Evolutionary conservation across 2,329 filamentous ascomycete species (phyloP).

Genomic region (Aspergillus puulaauensis): DNA sequence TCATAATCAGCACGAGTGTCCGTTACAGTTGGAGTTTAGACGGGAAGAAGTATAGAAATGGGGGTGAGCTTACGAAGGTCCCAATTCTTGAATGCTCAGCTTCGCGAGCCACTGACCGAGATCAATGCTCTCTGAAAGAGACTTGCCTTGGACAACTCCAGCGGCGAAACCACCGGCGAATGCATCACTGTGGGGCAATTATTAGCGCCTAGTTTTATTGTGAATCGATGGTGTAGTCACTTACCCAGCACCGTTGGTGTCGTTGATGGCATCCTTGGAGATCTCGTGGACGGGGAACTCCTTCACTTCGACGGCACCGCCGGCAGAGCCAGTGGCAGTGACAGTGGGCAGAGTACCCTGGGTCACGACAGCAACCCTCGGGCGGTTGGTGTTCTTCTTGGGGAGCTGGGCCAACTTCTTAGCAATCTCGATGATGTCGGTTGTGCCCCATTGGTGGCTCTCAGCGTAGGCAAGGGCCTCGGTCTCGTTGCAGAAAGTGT

Average conservation of each 20-base stretch:
- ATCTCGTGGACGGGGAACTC: constrained; percentile 82
- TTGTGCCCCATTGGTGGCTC: constrained; percentile 71
- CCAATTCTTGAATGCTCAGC: constrained; percentile 90
- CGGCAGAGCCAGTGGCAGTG: constrained; percentile 70
- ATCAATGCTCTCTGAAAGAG: constrained; percentile 75
- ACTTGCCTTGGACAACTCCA: constrained; percentile 80
- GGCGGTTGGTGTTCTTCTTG: constrained; percentile 85
- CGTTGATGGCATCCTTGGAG: constrained; percentile 74
- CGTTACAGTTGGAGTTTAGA: constrained; percentile 6
- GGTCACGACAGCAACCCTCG: constrained; percentile 86
- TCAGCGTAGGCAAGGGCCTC: constrained; percentile 87
- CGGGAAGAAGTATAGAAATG: not conserved
- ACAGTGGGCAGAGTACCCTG: constrained; percentile 92
- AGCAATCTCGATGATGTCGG: constrained; percentile 80
- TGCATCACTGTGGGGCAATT: constrained; percentile 64
- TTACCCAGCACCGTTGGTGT: constrained; percentile 88
- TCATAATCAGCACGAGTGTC: constrained; percentile 9
- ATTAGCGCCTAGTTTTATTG: constrained; percentile 13
- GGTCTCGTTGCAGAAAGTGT: constrained; percentile 94
- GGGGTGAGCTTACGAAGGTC: constrained; percentile 77
- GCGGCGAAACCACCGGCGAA: constrained; percentile 94
- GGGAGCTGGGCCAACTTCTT: constrained; percentile 81
- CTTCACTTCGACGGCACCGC: constrained; percentile 64
- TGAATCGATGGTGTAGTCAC: constrained; percentile 19
- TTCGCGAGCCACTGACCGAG: constrained; percentile 96